Percentiles rank a stretch among this genome's conserved stretches.
Evolutionary conservation across 805 yeast genomes (phyloP).

Genomic region (Candida nanaspora): DNA sequence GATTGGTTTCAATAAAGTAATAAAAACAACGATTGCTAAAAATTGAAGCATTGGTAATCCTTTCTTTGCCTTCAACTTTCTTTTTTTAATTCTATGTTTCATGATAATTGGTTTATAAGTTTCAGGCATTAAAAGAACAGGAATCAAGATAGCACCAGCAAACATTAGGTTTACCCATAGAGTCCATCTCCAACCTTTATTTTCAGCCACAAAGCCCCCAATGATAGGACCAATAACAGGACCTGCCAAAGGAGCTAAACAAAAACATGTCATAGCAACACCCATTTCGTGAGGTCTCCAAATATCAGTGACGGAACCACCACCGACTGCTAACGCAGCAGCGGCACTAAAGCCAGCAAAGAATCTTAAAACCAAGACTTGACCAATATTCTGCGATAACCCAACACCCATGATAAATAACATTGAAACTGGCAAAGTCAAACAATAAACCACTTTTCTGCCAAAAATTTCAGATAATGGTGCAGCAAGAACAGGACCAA

Average conservation of each 20-base stretch:
- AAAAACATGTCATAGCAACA: constrained; percentile 70
- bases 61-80: constrained; percentile 44
- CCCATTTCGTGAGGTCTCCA: constrained; percentile 64
- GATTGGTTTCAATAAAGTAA: constrained; percentile 54
- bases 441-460: constrained; percentile 51
- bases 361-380: constrained; percentile 61
- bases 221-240: constrained; percentile 73
- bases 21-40: constrained; percentile 37
- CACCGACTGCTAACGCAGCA: constrained; percentile 78
- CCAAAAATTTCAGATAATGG: constrained; percentile 69
- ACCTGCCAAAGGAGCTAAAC: constrained; percentile 74
- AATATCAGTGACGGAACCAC: constrained; percentile 76
- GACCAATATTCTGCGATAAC: constrained; percentile 50
- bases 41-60: constrained; percentile 29
- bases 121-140: constrained; percentile 47
- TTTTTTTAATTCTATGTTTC: constrained; percentile 49
- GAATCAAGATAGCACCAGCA: constrained; percentile 47
- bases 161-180: constrained; percentile 68
- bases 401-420: constrained; percentile 72
- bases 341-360: constrained; percentile 72
- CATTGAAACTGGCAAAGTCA: constrained; percentile 60
- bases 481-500: constrained; percentile 65
- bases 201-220: constrained; percentile 62
- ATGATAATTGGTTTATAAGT: constrained; percentile 68
- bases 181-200: constrained; percentile 64